Percentiles rank a stretch among this genome's conserved stretches.
Evolutionary conservation across 495 filamentous ascomycete genomes (phyloP).

Genomic region (Neurospora sublineolata): DNA sequence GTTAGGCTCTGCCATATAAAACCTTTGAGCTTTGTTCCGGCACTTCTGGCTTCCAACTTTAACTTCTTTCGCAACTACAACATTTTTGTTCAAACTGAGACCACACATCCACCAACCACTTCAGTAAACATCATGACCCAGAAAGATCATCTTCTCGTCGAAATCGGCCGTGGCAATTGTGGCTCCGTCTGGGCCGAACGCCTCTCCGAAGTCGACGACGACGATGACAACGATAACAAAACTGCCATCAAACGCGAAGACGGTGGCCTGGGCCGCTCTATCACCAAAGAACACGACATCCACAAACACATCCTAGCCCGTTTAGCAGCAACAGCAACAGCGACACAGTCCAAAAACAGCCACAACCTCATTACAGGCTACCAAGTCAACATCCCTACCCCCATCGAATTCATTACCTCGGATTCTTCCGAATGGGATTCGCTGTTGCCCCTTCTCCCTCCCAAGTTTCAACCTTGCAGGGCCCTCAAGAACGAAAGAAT

Average conservation of each 20-base stretch:
- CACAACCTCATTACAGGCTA: not conserved
- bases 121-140: not conserved
- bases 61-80: not conserved
- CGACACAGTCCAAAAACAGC: not conserved
- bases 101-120: not conserved
- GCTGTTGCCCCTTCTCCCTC: conserved; percentile 10
- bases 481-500: conserved; percentile 30
- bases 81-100: not conserved
- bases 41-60: too few species aligned
- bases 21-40: too few species aligned
- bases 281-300: conserved; percentile 4
- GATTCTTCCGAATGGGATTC: not conserved
- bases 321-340: not conserved
- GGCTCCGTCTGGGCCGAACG: conserved; percentile 8
- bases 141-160: not conserved
- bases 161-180: conserved; percentile 6
- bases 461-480: conserved; percentile 34
- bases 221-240: not conserved
- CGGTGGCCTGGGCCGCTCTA: not conserved
- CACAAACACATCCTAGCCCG: conserved; percentile 5
- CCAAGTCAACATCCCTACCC: conserved; percentile 4
- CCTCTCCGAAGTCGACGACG: not conserved
- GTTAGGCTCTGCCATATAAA: too few species aligned
- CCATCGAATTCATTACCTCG: not conserved
- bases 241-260: conserved; percentile 9